Percentiles rank a stretch among this genome's conserved stretches.
Conservation (phyloP, 2,329 filamentous ascomycete species). For the Gremmenia infestans region DNA sequence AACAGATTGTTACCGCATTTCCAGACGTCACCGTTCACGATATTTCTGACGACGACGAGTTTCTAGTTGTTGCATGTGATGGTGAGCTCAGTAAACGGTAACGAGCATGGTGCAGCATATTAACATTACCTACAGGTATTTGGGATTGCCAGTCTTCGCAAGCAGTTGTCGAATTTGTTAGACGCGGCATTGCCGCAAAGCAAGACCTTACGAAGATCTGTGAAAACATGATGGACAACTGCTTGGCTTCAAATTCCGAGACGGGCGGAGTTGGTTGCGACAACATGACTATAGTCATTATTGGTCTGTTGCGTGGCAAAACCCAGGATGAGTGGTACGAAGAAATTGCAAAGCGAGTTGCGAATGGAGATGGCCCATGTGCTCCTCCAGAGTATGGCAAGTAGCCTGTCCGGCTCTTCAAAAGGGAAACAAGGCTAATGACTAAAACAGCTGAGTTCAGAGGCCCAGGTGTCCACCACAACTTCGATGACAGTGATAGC, state of each 20-base stretch:
- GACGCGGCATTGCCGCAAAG: slow-evolving; percentile 92
- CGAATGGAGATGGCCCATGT: slow-evolving; percentile 94
- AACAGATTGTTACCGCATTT: slow-evolving; percentile 96
- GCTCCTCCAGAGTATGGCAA: slow-evolving; percentile 98
- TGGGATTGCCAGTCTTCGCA: slow-evolving; percentile 99
- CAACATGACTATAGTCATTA: slow-evolving; percentile 97
- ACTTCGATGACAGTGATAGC: slow-evolving; percentile 74
- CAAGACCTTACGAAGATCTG: slow-evolving; percentile 93
- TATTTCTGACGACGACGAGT: slow-evolving; percentile 89
- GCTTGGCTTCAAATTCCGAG: slow-evolving; percentile 93
- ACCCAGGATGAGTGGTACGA: slow-evolving; percentile 98
- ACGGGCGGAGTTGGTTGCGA: slow-evolving; percentile 97
- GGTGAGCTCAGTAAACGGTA: slow-evolving; percentile 52
- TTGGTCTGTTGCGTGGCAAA: slow-evolving; percentile 86
- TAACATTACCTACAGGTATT: slow-evolving; percentile 61
- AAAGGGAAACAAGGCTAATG: slow-evolving; percentile 22
- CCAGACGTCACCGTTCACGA: slow-evolving; percentile 93
- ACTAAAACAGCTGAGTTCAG: slow-evolving; percentile 69
- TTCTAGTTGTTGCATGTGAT: slow-evolving; percentile 87
- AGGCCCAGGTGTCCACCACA: slow-evolving; percentile 75
- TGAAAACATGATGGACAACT: slow-evolving; percentile 99
- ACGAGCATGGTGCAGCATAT: slow-evolving; percentile 8
- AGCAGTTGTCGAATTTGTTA: slow-evolving; percentile 93
- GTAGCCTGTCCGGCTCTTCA: slow-evolving; percentile 20
- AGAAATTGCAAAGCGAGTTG: slow-evolving; percentile 86